Base-by-base conservation (phyloP, 495 filamentous ascomycete species). In the Neurospora tetraspora region DNA sequence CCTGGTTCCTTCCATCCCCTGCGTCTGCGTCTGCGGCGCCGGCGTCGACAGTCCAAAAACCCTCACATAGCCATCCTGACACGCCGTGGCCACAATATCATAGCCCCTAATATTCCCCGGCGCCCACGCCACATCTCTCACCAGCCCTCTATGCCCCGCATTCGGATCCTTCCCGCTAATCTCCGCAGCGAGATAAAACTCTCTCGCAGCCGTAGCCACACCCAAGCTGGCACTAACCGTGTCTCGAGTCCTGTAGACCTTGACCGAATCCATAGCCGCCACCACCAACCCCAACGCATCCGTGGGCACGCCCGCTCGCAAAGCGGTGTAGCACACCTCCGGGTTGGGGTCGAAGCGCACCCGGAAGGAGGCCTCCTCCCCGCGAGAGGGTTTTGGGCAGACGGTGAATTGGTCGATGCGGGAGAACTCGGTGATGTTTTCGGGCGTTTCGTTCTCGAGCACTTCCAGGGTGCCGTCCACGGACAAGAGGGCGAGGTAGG, bases 41-140 rank as follows among this genome's bases (percentile, higher is more conserved):
- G 88, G 86, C 9, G 93, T 92, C 40, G 89, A 87, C 1, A 99
- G 82, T 77, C 94, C 88, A 76, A 94, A 97, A 6, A 98, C 90
- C 34, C 96, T 88, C 65, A 98, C 86, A 73, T 88, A 89, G 4
- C 96, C 94, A 78, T 99, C 96, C 79, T 94, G 94, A 77, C 93
- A 93, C 1, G 93, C 95, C 39, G 94, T 96, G 7, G 96, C 96
- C 75, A 98, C 87, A 70, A 97, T 85, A 78, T 99, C 95, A 77
- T 91, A 94, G 1, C 94, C 94, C 39, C 94, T 81, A 45, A 92
- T 91, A 75, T 93, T 94, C 18, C 93, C 93, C 70, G 92, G 91
- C 9, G 96, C 94, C 96, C 96, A 99, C 9, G 93, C 90, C 5
- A 98, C 90, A 77, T 97, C 94, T 70, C 94, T 86, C n/a, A 99